Base-by-base conservation (phyloP, 108 stramenopile genomes). In the Cylindrotheca closterium region DNA sequence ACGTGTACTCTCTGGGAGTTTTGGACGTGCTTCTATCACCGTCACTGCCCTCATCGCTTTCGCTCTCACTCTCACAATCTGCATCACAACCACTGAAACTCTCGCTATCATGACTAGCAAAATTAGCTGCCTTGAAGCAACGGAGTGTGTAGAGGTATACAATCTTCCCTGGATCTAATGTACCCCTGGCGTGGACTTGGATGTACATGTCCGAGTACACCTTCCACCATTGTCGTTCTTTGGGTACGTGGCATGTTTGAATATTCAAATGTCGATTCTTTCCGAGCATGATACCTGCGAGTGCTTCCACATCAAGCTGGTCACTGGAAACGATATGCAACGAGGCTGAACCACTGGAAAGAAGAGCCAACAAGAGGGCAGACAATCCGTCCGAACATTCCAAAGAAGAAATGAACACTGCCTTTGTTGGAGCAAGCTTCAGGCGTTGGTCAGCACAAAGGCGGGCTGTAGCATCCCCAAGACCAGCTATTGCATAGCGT, bases 401-500 rank as follows among this genome's bases (percentile, higher is more conserved):
- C n/a, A 4, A 51, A 34, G 67, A 25, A 4, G 65, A 56, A n/a
- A 67, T 10, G 29, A 79, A 76, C 42, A 82, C 71, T 1, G 78
- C 80, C 25, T 79, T 64, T 4, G 66, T 78, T 2, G 51, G 30
- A 0, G 80, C 42, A 12, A 89, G 52, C 57, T 84, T 79, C 60
- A 70, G 83, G 21, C 80, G 73, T 61, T 92, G 91, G 71, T 92
- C 91, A 26, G 86, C 80, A 8, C 72, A 71, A 28, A 88, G 31
- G 18, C 91, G 78, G 24, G 79, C 76, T 0, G 79, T 79, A 18
- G 80, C 58, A 54, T 84, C 77, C 7, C 86, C 82, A 1, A 89
- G 30, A 23, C 91, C 87, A 1, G 72, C 59, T 21, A 92, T 61
- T 21, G 80, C 78, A 74, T 89, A 92, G 23, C 86, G 75, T 2